phyloP scores from a whole-genome alignment of 2,329 filamentous ascomycete species.

The Scedosporium boydii region DNA sequence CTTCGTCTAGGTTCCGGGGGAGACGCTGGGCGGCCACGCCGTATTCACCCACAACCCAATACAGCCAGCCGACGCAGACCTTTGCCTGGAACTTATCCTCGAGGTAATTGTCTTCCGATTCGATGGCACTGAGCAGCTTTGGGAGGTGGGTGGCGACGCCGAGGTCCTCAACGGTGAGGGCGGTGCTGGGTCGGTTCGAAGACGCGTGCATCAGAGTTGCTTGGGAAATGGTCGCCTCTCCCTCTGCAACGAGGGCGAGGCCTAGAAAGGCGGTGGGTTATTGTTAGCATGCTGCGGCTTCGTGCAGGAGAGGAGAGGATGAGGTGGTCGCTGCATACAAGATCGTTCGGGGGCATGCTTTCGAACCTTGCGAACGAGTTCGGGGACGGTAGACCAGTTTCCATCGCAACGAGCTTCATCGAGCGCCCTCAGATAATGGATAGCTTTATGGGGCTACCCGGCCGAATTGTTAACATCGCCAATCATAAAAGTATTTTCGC shows the following conservation, averaged over 20 bases:
- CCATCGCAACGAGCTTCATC: slow-evolving; percentile 82
- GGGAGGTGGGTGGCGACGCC: slow-evolving; percentile 36
- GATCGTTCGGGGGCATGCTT: slow-evolving; percentile 82
- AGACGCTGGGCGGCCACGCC: slow-evolving; percentile 49
- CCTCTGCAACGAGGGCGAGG: slow-evolving; percentile 57
- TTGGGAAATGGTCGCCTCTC: slow-evolving; percentile 56
- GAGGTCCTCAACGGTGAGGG: slow-evolving; percentile 31
- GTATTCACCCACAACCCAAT: slow-evolving; percentile 68
- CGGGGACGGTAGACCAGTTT: slow-evolving; percentile 76
- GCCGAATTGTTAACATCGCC: background rate
- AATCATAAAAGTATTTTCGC: background rate
- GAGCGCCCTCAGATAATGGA: slow-evolving; percentile 71
- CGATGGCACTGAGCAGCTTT: slow-evolving; percentile 46
- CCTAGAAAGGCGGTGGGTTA: background rate
- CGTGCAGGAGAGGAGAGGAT: background rate
- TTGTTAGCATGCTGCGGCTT: background rate
- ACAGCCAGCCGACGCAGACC: slow-evolving; percentile 75
- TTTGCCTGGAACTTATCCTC: slow-evolving; percentile 68
- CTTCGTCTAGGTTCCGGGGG: slow-evolving; percentile 51
- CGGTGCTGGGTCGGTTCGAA: slow-evolving; percentile 29
- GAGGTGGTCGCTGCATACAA: slow-evolving; percentile 48
- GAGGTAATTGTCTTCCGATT: slow-evolving; percentile 40
- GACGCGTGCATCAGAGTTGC: slow-evolving; percentile 34
- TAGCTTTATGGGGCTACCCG: slow-evolving; percentile 51
- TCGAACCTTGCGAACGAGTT: slow-evolving; percentile 83